A percentile compares a stretch with the other conserved stretches of the same genome.
phyloP scores from a whole-genome alignment of 2,329 filamentous ascomycete species.

The Arthrobotrys musiformis region DNA sequence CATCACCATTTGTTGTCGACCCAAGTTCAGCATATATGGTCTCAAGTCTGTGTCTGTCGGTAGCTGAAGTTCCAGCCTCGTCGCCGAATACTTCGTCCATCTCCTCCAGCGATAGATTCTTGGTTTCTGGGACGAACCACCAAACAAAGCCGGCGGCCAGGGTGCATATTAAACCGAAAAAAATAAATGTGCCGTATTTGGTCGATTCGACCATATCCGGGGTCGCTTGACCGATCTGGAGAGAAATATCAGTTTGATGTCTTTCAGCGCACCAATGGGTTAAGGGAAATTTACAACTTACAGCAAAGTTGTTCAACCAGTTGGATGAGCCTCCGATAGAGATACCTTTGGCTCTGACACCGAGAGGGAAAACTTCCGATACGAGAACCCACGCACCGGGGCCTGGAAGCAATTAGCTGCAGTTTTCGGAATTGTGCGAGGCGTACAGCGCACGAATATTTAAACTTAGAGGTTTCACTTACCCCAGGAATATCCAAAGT shows the following conservation, averaged over 20 bases:
- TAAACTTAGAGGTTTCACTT: constrained; percentile 60
- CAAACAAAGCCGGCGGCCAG: constrained; percentile 68
- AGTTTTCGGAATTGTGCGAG: not conserved
- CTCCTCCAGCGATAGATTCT: constrained; percentile 68
- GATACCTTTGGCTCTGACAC: constrained; percentile 73
- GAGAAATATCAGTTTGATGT: not conserved
- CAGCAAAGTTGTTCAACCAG: constrained; percentile 73
- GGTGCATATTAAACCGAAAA: constrained; percentile 70
- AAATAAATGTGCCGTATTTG: constrained; percentile 70
- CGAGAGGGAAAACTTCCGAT: constrained; percentile 73
- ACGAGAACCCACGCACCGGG: constrained; percentile 48
- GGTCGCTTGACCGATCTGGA: constrained; percentile 70
- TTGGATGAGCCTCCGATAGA: constrained; percentile 73
- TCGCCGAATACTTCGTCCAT: constrained; percentile 66
- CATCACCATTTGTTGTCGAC: constrained; percentile 27
- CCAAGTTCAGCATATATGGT: constrained; percentile 38
- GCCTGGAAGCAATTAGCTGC: constrained; percentile 36
- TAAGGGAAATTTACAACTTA: constrained; percentile 58
- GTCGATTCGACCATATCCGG: constrained; percentile 72
- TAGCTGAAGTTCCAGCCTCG: constrained; percentile 57
- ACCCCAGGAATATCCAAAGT: constrained; percentile 72
- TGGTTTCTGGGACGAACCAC: constrained; percentile 70
- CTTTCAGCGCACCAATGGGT: not conserved
- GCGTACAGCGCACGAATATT: not conserved
- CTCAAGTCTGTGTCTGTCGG: constrained; percentile 47